Base-by-base conservation (phyloP, 1,284 basidiomycete genomes). In the Cryptococcus maquisensis region DNA sequence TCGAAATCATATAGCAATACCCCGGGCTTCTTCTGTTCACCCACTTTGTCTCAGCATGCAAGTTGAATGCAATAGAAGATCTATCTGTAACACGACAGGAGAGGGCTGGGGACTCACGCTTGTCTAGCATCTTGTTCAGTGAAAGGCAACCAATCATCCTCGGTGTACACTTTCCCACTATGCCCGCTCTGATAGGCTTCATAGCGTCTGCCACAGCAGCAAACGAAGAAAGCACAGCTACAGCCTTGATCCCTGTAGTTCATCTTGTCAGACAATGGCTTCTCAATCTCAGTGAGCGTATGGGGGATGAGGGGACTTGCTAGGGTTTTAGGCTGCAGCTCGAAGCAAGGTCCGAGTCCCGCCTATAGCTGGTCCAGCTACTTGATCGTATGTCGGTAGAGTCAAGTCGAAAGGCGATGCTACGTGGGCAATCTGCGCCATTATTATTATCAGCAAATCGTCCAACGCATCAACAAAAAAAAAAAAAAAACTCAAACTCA, bases 151-250 rank as follows among this genome's bases (percentile, higher is more conserved):
- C 72, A 72, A 48, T 73, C 71, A 12, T 67, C 56, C 53, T 73
- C 69, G 23, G 66, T 72, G 59, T 69, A 70, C 6, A 56, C 49
- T 36, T 35, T 42, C 10, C 52, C 60, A 13, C 38, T 47, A 26
- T 63, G 58, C 28, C 52, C 48, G 12, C 46, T n/a, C n/a, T 42
- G 26, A 52, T 28, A 3, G 69, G 66, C 21, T 58, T 55, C 49
- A 46, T 37, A 24, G 56, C 53, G 50, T 67, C 63, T 3, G 68
- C 51, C 35, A 68, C 58, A 1, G 66, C 56, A 1, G 76, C 78
- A 49, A 77, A 77, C 0, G 78, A 79, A 2, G 77, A 77, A 4
- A 79, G 78, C 48, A 79, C 64, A 35, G 78, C 73, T 43, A 80
- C 69, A 16, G 75, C 68, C 58, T 74, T 74, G 60, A 80, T 70